Evolutionary conservation across 2,329 filamentous ascomycete genomes (phyloP), one percentile per base, ranked within the genome.

Genomic region (Colletotrichum theobromicola): DNA sequence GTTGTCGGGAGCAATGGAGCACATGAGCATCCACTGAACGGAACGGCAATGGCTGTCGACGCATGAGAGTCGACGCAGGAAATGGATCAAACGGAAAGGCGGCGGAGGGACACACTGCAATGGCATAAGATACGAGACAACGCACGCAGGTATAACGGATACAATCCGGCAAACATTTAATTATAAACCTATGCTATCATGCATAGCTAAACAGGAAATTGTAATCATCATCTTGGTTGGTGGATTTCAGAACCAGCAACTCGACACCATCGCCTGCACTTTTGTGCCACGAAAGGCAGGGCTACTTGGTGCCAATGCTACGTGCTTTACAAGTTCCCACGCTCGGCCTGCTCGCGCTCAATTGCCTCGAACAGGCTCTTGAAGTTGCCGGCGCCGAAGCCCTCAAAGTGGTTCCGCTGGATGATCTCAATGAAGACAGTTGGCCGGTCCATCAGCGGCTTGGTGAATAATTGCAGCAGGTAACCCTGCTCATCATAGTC

Each of bases 351-450:
- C 84, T 98, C 96, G 65, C 96, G 88, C 89, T 98, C 96, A 83
- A 98, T 97, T 4, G 96, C 96, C 88, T 98, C 96, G 80, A 98
- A 98, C 79, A 98, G 81, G 75, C 93, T 95, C 91, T 95, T 98
- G 87, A 98, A 98, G 84, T 98, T 98, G 2, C 96, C 96, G 0
- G 96, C 96, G 5, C 96, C 96, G 79, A 98, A 98, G 0, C 96
- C 96, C 35, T 94, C 93, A 83, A 98, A 98, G 77, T 95, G 93
- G 79, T 97, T 93, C 72, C 96, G 88, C 88, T 98, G 95, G 79
- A 98, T 98, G 79, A 98, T 98, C 90, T 98, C 96, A 77, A 98
- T 92, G 82, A 98, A 98, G 32, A 98, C 96, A 5, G 96, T 98
- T 28, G 96, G 96, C 15, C 96, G 92, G 84, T 98, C 96, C 93